Base-by-base conservation (phyloP, 768 basidiomycete genomes). In the Amanita rimosa region DNA sequence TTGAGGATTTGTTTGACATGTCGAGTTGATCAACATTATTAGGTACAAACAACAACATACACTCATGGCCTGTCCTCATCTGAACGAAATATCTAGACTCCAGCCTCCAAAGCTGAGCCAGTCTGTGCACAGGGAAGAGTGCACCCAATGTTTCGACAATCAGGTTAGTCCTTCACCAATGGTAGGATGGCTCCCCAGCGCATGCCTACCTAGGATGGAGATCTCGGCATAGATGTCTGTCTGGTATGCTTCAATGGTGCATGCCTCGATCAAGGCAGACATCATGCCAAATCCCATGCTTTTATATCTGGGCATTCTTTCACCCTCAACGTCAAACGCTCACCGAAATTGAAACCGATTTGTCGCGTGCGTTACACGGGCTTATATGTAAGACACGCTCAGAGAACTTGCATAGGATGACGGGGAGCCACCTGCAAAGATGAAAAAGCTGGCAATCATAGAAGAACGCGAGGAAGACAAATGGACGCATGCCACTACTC, bases 71-170 rank as follows among this genome's bases (percentile, higher is more conserved):
- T 31, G 31, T 31, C 31, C 69, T 6, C 85, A 87, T 67, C 61
- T 76, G 40, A 60, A 58, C 21, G 64, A 72, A 19, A 62, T 88
- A 17, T 60, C 68, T 41, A 65, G 57, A 10, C 66, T 90, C 0
- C 62, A 69, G 31, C 69, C 69, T 0, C 88, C 89, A 0, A 74
- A 64, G 42, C 66, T 83, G 0, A 81, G 77, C 3, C 83, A 91
- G 53, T 75, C 76, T 0, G 87, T 92, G 0, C 83, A 93, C 56
- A 69, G 93, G 6, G 91, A 96, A 65, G 94, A 98, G 64, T 99
- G 95, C 60, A 96, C 94, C 0, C 92, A 94, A 51, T 99, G 95
- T 60, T 99, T 97, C 61, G 94, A 97, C 64, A 80, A 78, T 58
- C 94, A 97, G 85, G 91, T 93, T 60, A 65, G 67, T 3, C 72